These are phyloP conservation scores for Yamadazyma takamatsuzukensis DNA, from an alignment of 805 yeast species.

Conservation along the genomic window DNA sequence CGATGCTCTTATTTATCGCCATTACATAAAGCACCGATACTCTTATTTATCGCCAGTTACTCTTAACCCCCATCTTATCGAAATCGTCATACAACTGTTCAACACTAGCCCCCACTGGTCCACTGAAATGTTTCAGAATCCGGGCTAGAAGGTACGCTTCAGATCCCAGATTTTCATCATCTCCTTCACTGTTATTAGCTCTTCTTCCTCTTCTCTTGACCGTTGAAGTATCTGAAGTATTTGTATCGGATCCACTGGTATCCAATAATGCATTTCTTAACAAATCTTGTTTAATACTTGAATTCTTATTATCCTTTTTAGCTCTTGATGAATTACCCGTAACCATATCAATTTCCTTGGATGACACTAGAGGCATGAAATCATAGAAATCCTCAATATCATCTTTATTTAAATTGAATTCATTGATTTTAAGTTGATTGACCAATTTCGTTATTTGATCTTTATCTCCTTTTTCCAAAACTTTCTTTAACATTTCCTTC, in stretches of 20 bases:
- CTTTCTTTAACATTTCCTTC: constrained; percentile 20
- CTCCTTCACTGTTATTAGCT: constrained; percentile 9
- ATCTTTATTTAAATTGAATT: constrained; percentile 2
- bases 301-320: constrained; percentile 13
- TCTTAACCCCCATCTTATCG: constrained; percentile 31
- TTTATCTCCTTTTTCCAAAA: background rate
- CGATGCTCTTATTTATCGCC: too few relatives aligned
- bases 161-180: constrained; percentile 20
- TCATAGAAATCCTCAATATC: constrained; percentile 23
- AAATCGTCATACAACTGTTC: constrained; percentile 36
- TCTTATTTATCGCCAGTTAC: constrained; percentile 26
- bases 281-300: constrained; percentile 33
- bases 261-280: constrained; percentile 40
- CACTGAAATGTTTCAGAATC: constrained; percentile 40
- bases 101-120: constrained; percentile 31
- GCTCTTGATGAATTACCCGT: constrained; percentile 33
- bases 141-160: constrained; percentile 39
- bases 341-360: constrained; percentile 35
- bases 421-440: constrained; percentile 8
- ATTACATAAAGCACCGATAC: too few relatives aligned
- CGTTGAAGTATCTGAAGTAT: constrained; percentile 11
- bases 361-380: constrained; percentile 38
- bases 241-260: constrained; percentile 38
- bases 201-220: constrained; percentile 38
- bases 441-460: constrained; percentile 1